A percentile compares a stretch with the other conserved stretches of the same genome.
phyloP scores from a whole-genome alignment of 1,284 basidiomycete genomes.

The Trametes polyzona region DNA sequence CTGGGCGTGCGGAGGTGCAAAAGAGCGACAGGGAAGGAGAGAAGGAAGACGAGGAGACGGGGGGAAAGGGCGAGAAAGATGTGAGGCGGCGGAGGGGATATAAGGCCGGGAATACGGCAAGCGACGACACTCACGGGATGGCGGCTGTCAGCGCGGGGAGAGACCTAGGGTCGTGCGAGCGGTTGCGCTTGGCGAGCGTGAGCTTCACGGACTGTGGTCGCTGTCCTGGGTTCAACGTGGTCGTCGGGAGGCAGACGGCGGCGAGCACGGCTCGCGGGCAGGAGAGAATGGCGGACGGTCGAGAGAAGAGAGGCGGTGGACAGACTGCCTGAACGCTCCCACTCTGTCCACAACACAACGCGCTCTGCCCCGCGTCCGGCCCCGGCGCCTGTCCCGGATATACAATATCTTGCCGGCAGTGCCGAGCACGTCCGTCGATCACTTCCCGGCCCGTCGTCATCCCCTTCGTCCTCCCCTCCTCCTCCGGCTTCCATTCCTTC shows the following conservation, averaged over 20 bases:
- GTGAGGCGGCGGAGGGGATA: slow-evolving; percentile 9
- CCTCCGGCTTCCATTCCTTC: slow-evolving; percentile 2
- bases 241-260: slow-evolving; percentile 1
- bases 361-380: too few species aligned
- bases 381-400: neutral
- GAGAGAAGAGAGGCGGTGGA: neutral
- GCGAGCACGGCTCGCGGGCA: slow-evolving; percentile 17
- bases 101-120: slow-evolving; percentile 7
- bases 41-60: neutral
- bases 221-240: neutral
- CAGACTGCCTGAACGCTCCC: too few species aligned
- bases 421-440: slow-evolving; percentile 1
- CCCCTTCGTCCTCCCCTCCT: neutral
- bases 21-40: slow-evolving; percentile 17
- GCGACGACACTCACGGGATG: slow-evolving; percentile 14
- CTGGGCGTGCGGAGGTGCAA: slow-evolving; percentile 14
- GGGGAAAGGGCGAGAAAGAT: neutral
- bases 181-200: slow-evolving; percentile 7
- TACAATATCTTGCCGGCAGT: neutral
- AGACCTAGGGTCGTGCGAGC: slow-evolving; percentile 4
- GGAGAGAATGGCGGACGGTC: neutral
- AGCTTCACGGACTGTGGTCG: neutral
- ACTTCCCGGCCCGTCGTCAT: neutral
- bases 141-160: slow-evolving; percentile 11
- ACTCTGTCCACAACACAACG: too few species aligned